Conservation (phyloP, 1,284 basidiomycete species). For the Schizopora paradoxa region DNA sequence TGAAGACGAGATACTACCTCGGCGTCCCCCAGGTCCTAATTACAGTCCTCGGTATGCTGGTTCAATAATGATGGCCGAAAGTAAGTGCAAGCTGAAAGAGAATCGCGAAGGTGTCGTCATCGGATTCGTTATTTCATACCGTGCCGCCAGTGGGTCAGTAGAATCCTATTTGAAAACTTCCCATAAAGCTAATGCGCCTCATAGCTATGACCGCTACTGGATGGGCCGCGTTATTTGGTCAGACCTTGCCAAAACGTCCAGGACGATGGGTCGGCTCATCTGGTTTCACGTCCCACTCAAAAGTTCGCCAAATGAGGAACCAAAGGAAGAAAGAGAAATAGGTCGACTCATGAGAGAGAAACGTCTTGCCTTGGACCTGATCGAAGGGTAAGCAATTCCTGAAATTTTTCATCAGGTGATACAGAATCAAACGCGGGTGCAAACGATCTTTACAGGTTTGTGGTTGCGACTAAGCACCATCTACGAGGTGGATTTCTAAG, state of each 20-base stretch:
- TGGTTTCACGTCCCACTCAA: slow-evolving; percentile 60
- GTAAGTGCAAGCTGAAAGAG: slow-evolving; percentile 3
- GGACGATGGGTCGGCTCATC: slow-evolving; percentile 47
- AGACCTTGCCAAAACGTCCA: slow-evolving; percentile 47
- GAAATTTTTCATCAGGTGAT: background rate
- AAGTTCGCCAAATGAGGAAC: slow-evolving; percentile 6
- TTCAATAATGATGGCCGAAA: background rate
- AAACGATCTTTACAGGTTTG: slow-evolving; percentile 35
- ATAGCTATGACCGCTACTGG: slow-evolving; percentile 60
- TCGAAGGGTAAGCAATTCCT: slow-evolving; percentile 42
- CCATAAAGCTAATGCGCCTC: slow-evolving; percentile 1
- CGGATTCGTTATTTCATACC: slow-evolving; percentile 66
- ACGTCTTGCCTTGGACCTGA: slow-evolving; percentile 48
- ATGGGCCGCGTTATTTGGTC: slow-evolving; percentile 57
- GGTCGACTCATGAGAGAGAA: slow-evolving; percentile 56
- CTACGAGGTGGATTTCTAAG: slow-evolving; percentile 46
- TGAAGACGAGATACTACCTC: slow-evolving; percentile 36
- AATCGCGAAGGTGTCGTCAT: slow-evolving; percentile 53
- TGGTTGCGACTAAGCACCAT: slow-evolving; percentile 61
- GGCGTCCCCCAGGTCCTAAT: slow-evolving; percentile 54
- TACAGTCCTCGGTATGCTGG: slow-evolving; percentile 47
- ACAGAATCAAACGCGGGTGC: too few relatives aligned
- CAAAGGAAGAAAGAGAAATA: slow-evolving; percentile 32
- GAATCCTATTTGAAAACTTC: slow-evolving; percentile 1
- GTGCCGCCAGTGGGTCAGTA: slow-evolving; percentile 50